These are phyloP conservation scores for Hymenoscyphus salicellus DNA, from an alignment of 2,329 filamentous ascomycete genomes.

Conservation along the genomic window DNA sequence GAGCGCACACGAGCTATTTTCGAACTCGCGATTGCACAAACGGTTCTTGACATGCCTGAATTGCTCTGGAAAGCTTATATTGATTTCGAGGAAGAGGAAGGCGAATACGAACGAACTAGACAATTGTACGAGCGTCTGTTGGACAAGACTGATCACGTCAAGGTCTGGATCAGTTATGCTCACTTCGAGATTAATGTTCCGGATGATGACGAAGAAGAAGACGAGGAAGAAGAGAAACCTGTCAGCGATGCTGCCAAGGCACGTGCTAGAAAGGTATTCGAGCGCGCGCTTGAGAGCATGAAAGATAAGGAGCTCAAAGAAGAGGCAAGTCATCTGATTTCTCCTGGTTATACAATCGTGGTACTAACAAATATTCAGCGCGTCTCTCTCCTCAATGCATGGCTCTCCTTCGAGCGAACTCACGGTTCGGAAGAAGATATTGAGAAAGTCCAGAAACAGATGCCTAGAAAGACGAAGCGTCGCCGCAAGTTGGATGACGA, in stretches of 20 bases:
- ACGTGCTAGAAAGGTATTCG: constrained; percentile 79
- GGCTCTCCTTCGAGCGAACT: constrained; percentile 86
- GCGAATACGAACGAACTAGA: constrained; percentile 80
- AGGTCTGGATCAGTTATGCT: constrained; percentile 99
- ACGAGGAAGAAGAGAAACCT: constrained; percentile 55
- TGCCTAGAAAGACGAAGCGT: constrained; percentile 92
- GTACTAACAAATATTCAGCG: constrained; percentile 49
- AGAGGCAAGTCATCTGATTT: constrained; percentile 50
- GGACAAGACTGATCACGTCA: constrained; percentile 95
- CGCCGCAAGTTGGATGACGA: constrained; percentile 88
- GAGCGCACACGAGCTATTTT: constrained; percentile 88
- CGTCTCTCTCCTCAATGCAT: constrained; percentile 86
- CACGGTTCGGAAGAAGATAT: constrained; percentile 75
- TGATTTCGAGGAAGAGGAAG: constrained; percentile 95
- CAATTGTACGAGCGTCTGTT: constrained; percentile 85
- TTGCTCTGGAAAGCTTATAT: constrained; percentile 97
- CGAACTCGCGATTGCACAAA: constrained; percentile 81
- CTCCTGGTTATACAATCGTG: background rate
- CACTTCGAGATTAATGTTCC: constrained; percentile 96
- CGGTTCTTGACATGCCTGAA: constrained; percentile 92
- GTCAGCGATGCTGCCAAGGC: constrained; percentile 81
- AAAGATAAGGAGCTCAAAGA: constrained; percentile 88
- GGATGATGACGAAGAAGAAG: constrained; percentile 63
- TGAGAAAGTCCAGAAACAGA: constrained; percentile 82
- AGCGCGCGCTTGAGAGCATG: constrained; percentile 80